Evolutionary conservation across 495 filamentous ascomycete genomes (phyloP).

Genomic region (Penicillium chermesinum): DNA sequence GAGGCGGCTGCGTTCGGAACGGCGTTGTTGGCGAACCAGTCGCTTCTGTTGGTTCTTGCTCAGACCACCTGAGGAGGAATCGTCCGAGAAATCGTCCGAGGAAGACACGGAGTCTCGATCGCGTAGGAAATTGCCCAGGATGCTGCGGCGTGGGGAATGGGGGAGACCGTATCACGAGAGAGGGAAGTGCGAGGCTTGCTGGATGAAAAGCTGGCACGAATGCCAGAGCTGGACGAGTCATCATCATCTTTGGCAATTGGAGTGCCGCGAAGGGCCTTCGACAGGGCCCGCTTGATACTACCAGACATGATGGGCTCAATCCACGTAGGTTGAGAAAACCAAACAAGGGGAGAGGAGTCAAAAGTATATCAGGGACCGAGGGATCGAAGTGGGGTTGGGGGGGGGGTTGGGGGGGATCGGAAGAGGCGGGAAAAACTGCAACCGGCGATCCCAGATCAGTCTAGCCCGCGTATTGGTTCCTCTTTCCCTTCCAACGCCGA

Average conservation of each 20-base stretch:
- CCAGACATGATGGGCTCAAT: conserved; percentile 32
- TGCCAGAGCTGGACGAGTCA: conserved; percentile 17
- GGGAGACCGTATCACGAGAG: conserved; percentile 12
- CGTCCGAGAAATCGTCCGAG: conserved; percentile 46
- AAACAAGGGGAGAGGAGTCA: neutral
- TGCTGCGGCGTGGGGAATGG: conserved; percentile 37
- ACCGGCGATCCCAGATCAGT: neutral
- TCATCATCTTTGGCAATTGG: conserved; percentile 22
- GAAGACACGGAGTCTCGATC: conserved; percentile 40
- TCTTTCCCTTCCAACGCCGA: too few relatives aligned
- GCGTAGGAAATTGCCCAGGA: conserved; percentile 37
- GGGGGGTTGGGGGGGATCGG: neutral
- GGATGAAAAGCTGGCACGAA: conserved; percentile 14
- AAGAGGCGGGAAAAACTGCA: neutral
- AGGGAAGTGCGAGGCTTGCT: conserved; percentile 12
- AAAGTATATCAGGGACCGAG: neutral
- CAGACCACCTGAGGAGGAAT: conserved; percentile 31
- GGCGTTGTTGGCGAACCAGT: conserved; percentile 40
- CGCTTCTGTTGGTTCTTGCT: conserved; percentile 54
- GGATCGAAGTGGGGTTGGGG: neutral
- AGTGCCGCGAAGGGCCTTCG: conserved; percentile 34
- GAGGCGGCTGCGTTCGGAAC: conserved; percentile 40
- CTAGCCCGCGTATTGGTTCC: too few relatives aligned
- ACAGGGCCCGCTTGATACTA: conserved; percentile 43
- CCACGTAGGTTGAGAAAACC: neutral